phyloP scores from a whole-genome alignment of 2,329 filamentous ascomycete species.

The Fusarium sp. region DNA sequence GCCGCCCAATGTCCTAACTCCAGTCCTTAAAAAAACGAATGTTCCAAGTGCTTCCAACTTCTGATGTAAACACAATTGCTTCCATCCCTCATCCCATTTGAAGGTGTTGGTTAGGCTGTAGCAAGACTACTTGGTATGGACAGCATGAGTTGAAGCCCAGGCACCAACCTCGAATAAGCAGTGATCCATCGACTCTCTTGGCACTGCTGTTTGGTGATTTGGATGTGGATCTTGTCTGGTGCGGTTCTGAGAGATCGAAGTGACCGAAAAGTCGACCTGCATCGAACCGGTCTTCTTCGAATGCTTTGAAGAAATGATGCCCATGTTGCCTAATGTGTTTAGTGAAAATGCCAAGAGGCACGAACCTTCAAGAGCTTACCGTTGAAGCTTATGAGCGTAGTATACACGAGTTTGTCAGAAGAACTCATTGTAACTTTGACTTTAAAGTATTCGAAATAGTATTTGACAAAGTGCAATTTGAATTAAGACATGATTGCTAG shows the following conservation, averaged over 20 bases:
- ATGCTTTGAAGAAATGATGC: neutral
- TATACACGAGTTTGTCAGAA: neutral
- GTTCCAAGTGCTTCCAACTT: neutral
- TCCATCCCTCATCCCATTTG: neutral
- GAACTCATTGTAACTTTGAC: neutral
- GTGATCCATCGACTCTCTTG: neutral
- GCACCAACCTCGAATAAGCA: neutral
- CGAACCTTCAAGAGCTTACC: neutral
- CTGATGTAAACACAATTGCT: neutral
- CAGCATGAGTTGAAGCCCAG: neutral
- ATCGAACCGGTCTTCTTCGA: neutral
- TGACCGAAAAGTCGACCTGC: neutral
- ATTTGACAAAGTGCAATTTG: accelerated
- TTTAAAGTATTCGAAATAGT: neutral
- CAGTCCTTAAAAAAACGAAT: neutral
- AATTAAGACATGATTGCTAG: neutral
- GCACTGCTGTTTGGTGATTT: neutral
- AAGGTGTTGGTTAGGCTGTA: neutral
- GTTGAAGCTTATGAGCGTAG: neutral
- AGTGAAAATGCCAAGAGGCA: neutral
- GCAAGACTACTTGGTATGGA: neutral
- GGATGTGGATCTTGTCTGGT: neutral
- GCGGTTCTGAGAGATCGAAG: neutral
- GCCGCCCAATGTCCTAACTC: neutral
- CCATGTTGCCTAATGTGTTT: neutral